These are phyloP conservation scores for Sclerotinia subarctica DNA, from an alignment of 2,329 filamentous ascomycete species.

Conservation along the genomic window DNA sequence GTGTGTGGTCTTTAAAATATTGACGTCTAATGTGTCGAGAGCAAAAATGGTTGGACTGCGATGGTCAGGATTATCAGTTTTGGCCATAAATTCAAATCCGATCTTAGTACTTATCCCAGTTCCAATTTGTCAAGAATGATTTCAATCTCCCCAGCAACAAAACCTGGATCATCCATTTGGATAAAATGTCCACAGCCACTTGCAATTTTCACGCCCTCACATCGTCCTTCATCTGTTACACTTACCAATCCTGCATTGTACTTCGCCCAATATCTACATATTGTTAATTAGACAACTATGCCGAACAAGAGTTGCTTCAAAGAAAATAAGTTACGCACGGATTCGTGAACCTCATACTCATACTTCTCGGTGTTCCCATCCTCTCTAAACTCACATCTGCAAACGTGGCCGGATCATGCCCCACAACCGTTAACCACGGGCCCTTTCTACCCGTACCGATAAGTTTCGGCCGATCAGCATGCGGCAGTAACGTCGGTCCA, in stretches of 20 bases:
- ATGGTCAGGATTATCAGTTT: neutral
- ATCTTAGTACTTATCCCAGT: neutral
- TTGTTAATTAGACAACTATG: neutral
- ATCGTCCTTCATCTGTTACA: constrained; percentile 34
- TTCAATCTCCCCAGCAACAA: constrained; percentile 38
- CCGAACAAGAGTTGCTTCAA: neutral
- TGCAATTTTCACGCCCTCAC: constrained; percentile 35
- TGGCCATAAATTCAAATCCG: neutral
- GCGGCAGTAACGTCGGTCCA: constrained; percentile 33
- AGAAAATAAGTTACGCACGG: constrained; percentile 29
- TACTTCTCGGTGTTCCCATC: constrained; percentile 37
- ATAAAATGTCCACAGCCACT: constrained; percentile 39
- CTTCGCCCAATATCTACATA: constrained; percentile 37
- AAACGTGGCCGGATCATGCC: constrained; percentile 38
- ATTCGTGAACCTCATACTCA: constrained; percentile 37
- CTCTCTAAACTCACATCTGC: constrained; percentile 35
- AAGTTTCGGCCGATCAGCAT: constrained; percentile 34
- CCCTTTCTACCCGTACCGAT: constrained; percentile 32
- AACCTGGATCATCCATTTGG: constrained; percentile 36
- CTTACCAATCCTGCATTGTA: constrained; percentile 37
- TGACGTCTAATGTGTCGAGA: no score
- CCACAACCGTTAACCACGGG: constrained; percentile 36
- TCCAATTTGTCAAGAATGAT: constrained; percentile 40
- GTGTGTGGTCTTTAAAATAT: neutral
- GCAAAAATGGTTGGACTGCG: neutral